phyloP scores from a whole-genome alignment of 305 asterid genomes.

The Stenogyne calaminthoides region DNA sequence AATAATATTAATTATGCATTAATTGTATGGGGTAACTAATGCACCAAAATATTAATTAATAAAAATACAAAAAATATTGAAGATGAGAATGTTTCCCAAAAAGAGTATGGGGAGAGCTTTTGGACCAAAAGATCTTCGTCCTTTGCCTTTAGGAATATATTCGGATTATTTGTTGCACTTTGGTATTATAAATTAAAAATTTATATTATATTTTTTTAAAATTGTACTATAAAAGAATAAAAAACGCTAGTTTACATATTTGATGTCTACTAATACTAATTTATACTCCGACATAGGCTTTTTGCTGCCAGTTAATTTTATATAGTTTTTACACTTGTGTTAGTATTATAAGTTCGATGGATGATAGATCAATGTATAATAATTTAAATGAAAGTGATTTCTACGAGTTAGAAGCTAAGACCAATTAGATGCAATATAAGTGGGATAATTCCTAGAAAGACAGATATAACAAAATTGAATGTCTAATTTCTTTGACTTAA shows the following conservation, averaged over 20 bases:
- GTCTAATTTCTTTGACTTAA: neutral
- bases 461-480: neutral
- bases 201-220: neutral
- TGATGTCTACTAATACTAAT: too few species aligned
- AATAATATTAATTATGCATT: too few species aligned
- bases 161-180: neutral
- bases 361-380: neutral
- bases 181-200: neutral
- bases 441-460: neutral
- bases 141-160: slow-evolving; percentile 15
- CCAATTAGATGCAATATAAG: neutral
- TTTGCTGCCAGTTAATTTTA: neutral
- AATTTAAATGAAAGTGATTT: neutral
- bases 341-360: neutral
- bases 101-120: slow-evolving; percentile 23
- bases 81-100: slow-evolving; percentile 6
- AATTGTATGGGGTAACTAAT: too few species aligned
- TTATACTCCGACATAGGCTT: neutral
- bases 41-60: too few species aligned
- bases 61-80: neutral
- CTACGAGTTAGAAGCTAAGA: neutral
- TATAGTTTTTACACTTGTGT: neutral
- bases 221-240: too few species aligned
- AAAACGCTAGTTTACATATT: neutral
- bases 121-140: slow-evolving; percentile 24